Evolutionary conservation across 2,329 filamentous ascomycete genomes (phyloP), one percentile per base, ranked within the genome.

Genomic region (Sclerotinia trifoliorum): DNA sequence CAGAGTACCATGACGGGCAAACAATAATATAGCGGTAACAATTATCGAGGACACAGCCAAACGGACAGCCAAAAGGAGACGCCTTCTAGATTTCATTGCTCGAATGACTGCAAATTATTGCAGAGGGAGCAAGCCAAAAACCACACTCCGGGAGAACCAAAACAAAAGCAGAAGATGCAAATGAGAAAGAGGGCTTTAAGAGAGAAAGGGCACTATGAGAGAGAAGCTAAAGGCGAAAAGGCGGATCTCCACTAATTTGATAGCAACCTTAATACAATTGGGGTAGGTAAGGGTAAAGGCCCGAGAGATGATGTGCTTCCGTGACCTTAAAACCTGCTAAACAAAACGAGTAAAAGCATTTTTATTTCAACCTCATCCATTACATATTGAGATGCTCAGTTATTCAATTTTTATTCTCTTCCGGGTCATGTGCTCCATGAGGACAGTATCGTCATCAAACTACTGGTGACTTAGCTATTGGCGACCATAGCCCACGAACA

Each of bases 61-160:
- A 52, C 51, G n/a, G 24, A 62, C 48, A 21, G 60, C 60, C 32
- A 51, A 17, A 19, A 49, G n/a, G n/a, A 62, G 11, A 11, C 21
- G 32, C n/a, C 32, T 51, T 35, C 8, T 63, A 24, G 60, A 63
- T 52, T 63, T 63, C 60, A 63, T 63, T 49, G 46, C 60, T 62
- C 21, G 44, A 51, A 24, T 49, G 46, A 49, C 46, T 49, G 29
- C 15, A 19, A 39, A 61, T 32, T 10, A 5, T 21, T 61, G 42
- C 26, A 48, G n/a, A n/a, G 11, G 32, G 19, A 32, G 46, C n/a
- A 62, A 35, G 17, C 3, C 15, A 49, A 51, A 62, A 17, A 29
- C 3, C 29, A 49, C 10, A n/a, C 1, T 13, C 29, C n/a, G n/a
- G 29, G 46, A 19, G 35, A 51, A 35, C 44, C 51, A 35, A n/a